Conservation (phyloP, 495 filamentous ascomycete genomes). For the Aspergillus coremiiformis region DNA sequence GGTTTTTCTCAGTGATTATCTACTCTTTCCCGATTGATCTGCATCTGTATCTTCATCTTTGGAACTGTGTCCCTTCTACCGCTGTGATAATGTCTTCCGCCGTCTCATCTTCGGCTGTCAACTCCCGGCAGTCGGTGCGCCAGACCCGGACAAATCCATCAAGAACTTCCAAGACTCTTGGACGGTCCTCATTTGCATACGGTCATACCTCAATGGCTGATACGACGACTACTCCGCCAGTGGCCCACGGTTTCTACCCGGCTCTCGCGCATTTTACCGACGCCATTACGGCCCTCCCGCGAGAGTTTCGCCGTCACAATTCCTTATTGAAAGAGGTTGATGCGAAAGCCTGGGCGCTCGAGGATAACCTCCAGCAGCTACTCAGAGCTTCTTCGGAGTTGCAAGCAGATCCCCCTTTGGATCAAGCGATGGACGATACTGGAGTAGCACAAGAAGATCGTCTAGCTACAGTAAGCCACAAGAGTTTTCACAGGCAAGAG, state of each 20-base stretch:
- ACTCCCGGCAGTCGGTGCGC: constrained; percentile 47
- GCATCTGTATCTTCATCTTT: constrained; percentile 9
- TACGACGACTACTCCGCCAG: constrained; percentile 26
- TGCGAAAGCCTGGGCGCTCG: constrained; percentile 64
- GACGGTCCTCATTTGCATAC: constrained; percentile 42
- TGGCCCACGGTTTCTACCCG: constrained; percentile 68
- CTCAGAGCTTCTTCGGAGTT: constrained; percentile 59
- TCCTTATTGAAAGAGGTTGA: constrained; percentile 95
- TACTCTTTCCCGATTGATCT: constrained; percentile 17
- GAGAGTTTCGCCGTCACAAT: constrained; percentile 90
- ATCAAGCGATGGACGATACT: constrained; percentile 34
- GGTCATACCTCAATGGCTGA: constrained; percentile 30
- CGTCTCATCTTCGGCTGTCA: constrained; percentile 23
- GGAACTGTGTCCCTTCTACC: not conserved
- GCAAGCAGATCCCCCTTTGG: constrained; percentile 34
- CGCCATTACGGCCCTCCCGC: constrained; percentile 82
- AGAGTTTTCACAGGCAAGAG: not conserved
- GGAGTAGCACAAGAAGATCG: constrained; percentile 37
- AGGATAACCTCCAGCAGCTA: constrained; percentile 58
- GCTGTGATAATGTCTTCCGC: constrained; percentile 24
- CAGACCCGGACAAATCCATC: constrained; percentile 56
- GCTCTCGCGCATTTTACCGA: constrained; percentile 93
- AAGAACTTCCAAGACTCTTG: constrained; percentile 50
- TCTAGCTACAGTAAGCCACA: constrained; percentile 26
- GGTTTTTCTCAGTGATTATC: constrained; percentile 2